phyloP scores from a whole-genome alignment of 768 basidiomycete species.

The Exsudoporus frostii region DNA sequence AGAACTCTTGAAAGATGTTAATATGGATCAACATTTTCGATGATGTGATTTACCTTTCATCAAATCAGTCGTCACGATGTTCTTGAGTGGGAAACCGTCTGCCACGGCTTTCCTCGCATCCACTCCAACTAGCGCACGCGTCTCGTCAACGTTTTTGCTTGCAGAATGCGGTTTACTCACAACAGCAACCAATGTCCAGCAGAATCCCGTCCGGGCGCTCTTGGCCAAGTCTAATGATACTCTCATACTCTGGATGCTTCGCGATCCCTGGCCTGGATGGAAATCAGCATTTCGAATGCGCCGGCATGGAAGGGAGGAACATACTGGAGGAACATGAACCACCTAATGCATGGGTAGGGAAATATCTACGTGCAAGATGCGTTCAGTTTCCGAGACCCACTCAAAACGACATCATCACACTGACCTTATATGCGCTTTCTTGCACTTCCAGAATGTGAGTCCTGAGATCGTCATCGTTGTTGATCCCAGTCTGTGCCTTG shows the following conservation, averaged over 20 bases:
- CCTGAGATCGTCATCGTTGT: constrained; percentile 25
- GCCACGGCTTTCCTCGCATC: constrained; percentile 39
- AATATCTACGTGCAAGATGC: constrained; percentile 14
- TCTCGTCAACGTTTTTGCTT: neutral
- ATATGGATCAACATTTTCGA: neutral
- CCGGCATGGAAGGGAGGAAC: neutral
- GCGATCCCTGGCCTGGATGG: constrained; percentile 10
- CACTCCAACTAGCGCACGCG: constrained; percentile 16
- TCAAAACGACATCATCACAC: neutral
- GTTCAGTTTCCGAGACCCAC: neutral
- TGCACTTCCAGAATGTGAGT: constrained; percentile 32
- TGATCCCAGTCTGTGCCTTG: constrained; percentile 28
- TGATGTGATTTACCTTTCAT: constrained; percentile 25
- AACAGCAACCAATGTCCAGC: constrained; percentile 46
- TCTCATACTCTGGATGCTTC: constrained; percentile 16
- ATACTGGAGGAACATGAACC: constrained; percentile 25
- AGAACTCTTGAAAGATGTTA: constrained; percentile 41
- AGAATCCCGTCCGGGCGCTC: constrained; percentile 37
- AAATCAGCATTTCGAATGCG: neutral
- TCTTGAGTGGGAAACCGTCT: constrained; percentile 42
- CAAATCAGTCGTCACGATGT: constrained; percentile 41
- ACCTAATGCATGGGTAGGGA: constrained; percentile 29
- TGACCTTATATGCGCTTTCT: constrained; percentile 29
- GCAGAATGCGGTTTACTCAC: constrained; percentile 24
- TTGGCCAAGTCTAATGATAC: constrained; percentile 35